Base-by-base conservation (phyloP, 495 filamentous ascomycete genomes). In the Penicillium maclennaniae region DNA sequence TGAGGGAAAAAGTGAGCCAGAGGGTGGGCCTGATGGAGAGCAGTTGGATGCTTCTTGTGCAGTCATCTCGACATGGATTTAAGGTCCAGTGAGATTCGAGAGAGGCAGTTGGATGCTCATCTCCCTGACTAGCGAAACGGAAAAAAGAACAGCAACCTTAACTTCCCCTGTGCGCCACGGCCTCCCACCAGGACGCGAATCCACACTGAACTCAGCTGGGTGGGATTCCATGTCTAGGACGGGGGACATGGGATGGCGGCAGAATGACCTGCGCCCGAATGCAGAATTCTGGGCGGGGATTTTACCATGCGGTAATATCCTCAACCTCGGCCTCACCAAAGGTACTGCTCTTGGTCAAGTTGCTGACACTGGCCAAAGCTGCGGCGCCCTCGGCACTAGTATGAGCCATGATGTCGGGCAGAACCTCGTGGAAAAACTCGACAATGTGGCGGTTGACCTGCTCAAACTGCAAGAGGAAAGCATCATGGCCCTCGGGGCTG, bases 281-380 rank as follows among this genome's bases (percentile, higher is more conserved):
- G 23, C 42, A 5, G 38, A 26, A 8, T 38, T 25, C 3, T 16
- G 36, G 16, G 42, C 26, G 15, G 31, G 25, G 43, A 49, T 20
- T 63, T 66, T 86, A 97, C 92, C 92, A 97, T 37, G 90, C 91
- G 47, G 91, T 96, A 58, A 98, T 96, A 69, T 98, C 93, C 53
- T 91, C 92, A 39, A 97, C 92, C 73, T 98, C 92, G 2, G 89
- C 90, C 72, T 96, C 91, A 6, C 92, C 92, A 73, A 96, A 95
- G 3, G 85, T 91, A 70, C 90, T 95, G 53, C 74, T 89, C 75
- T 92, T 95, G 14, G 78, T 85, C 27, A 87, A 61, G 56, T 70
- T 69, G 42, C 64, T 71, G 46, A 76, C 69, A 23, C 67, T 73
- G 17, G 70, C 67, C 14, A 65, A 63, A 15, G 56, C 59, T 14